A percentile compares a stretch with the other conserved stretches of the same genome.
These are phyloP conservation scores for Candida nitratophila DNA, from an alignment of 805 yeast species.

Conservation along the genomic window DNA sequence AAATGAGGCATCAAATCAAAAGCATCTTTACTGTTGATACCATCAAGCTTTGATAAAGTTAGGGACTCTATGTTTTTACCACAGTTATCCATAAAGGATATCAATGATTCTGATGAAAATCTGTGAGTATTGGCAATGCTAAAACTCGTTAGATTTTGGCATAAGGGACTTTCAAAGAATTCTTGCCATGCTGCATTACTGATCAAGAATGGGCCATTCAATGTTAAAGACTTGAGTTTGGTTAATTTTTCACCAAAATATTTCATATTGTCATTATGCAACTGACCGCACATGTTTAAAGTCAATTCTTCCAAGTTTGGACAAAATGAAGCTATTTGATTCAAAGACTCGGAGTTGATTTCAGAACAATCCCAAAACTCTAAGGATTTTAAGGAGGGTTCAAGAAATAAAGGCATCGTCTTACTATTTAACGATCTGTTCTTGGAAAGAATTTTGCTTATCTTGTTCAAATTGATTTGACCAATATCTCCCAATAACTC, in stretches of 20 bases:
- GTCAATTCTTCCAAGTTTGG: slow-evolving; percentile 63
- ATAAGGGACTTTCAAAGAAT: slow-evolving; percentile 52
- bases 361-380: slow-evolving; percentile 93
- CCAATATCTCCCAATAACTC: slow-evolving; percentile 89
- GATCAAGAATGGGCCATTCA: slow-evolving; percentile 89
- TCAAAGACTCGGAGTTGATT: slow-evolving; percentile 56
- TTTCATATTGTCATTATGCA: slow-evolving; percentile 67
- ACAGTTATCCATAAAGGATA: slow-evolving; percentile 54
- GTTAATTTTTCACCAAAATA: slow-evolving; percentile 56
- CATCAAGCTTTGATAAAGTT: slow-evolving; percentile 65
- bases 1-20: slow-evolving; percentile 63
- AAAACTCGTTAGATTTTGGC: slow-evolving; percentile 47
- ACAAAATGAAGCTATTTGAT: slow-evolving; percentile 68
- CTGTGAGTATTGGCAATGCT: slow-evolving; percentile 79
- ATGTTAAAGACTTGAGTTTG: slow-evolving; percentile 44
- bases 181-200: slow-evolving; percentile 70
- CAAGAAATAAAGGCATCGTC: slow-evolving; percentile 69
- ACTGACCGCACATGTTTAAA: slow-evolving; percentile 87
- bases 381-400: slow-evolving; percentile 45
- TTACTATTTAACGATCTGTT: slow-evolving; percentile 72
- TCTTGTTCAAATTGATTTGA: slow-evolving; percentile 55
- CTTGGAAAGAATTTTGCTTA: slow-evolving; percentile 69
- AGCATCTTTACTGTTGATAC: slow-evolving; percentile 48
- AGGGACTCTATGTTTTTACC: slow-evolving; percentile 49
- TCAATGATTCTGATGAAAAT: slow-evolving; percentile 59